A percentile compares a stretch with the other conserved stretches of the same genome.
These are phyloP conservation scores for Ascochyta lentis DNA, from an alignment of 2,329 filamentous ascomycete genomes.

Conservation along the genomic window DNA sequence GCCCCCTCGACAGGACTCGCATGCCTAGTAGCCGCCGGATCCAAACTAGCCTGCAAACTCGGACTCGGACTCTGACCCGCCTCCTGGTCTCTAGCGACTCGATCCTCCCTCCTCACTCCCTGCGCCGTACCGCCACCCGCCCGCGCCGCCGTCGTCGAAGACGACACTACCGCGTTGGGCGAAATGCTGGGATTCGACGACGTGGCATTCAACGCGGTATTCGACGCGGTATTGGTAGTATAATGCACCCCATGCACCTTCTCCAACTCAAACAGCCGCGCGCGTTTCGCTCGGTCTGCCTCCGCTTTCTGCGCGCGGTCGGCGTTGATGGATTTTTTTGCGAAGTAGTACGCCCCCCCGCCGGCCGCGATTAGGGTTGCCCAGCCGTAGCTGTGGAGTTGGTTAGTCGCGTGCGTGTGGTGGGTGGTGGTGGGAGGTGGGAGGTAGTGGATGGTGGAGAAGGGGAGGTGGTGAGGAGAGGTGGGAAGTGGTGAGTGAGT, in stretches of 20 bases:
- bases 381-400: conserved; percentile 78
- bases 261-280: conserved; percentile 43
- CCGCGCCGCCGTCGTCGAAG: conserved; percentile 17
- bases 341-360: conserved; percentile 92
- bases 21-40: conserved; percentile 87
- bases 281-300: conserved; percentile 47
- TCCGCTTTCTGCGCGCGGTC: conserved; percentile 78
- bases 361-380: conserved; percentile 84
- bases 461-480: background rate
- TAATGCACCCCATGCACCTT: conserved; percentile 19
- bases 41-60: conserved; percentile 73
- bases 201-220: background rate
- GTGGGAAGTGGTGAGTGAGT: conserved; percentile 4
- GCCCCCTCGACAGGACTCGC: conserved; percentile 71
- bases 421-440: background rate
- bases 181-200: conserved; percentile 19
- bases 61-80: conserved; percentile 56
- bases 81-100: conserved; percentile 4
- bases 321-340: conserved; percentile 91
- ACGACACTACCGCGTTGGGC: conserved; percentile 16
- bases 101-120: conserved; percentile 7
- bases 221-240: background rate
- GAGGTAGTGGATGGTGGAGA: background rate
- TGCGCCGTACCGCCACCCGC: conserved; percentile 7
- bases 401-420: background rate